Conservation (phyloP, 2,329 filamentous ascomycete species). For the Calonectria honghensis region DNA sequence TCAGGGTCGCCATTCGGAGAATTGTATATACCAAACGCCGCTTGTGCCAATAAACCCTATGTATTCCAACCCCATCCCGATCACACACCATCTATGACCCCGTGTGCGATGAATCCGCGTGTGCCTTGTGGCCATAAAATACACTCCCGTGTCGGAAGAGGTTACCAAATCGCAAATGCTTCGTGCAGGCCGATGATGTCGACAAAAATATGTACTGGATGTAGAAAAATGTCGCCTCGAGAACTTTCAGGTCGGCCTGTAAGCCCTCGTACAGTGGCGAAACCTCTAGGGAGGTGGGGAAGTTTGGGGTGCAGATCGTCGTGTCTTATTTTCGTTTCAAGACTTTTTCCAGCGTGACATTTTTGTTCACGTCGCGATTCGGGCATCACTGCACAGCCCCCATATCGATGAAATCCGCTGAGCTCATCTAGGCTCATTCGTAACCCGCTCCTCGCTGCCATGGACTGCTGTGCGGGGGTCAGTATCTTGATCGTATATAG, state of each 20-base stretch:
- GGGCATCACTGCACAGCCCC: neutral
- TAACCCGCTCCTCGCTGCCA: constrained; percentile 22
- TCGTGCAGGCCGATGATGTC: constrained; percentile 15
- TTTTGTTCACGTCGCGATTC: neutral
- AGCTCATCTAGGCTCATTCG: neutral
- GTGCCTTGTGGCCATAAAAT: constrained; percentile 16
- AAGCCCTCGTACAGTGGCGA: constrained; percentile 3
- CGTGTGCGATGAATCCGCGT: constrained; percentile 1
- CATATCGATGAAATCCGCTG: neutral
- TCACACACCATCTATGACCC: constrained; percentile 6
- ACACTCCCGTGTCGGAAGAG: neutral
- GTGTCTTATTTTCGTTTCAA: neutral
- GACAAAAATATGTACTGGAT: constrained; percentile 21
- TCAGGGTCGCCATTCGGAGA: constrained; percentile 25
- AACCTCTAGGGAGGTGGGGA: neutral
- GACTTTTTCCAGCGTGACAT: neutral
- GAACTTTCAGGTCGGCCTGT: neutral
- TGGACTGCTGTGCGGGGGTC: neutral
- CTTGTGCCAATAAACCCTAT: constrained; percentile 15
- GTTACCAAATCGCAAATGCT: constrained; percentile 9
- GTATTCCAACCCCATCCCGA: constrained; percentile 21
- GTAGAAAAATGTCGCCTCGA: constrained; percentile 10
- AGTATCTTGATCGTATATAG: neutral
- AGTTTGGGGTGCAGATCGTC: constrained; percentile 2
- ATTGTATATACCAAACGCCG: constrained; percentile 19